Evolutionary conservation across 108 stramenopile genomes (phyloP), one percentile per base, ranked within the genome.

Genomic region (Cyclotella atomus): DNA sequence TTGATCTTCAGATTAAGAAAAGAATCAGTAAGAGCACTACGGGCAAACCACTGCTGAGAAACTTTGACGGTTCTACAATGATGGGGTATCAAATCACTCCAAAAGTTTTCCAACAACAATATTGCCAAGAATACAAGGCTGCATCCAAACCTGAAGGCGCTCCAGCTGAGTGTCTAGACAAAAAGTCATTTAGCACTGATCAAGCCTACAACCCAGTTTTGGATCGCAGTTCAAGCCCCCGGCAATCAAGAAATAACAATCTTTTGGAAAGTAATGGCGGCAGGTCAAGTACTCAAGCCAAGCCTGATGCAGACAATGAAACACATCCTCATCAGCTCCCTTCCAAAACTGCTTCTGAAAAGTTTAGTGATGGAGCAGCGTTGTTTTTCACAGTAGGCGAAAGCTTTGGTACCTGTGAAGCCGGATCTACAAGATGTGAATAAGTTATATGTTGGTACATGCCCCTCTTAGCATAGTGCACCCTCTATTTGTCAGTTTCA

Each of bases 51-150:
- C 62, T 90, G 8, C 73, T 95, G 35, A 54, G 57, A 1, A 85
- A 81, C 46, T 89, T 91, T 80, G 94, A 95, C 63, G 91, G 91
- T 3, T 75, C 94, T 5, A 83, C 88, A 0, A 92, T 92, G 90
- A 64, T 67, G 46, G 53, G 55, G 15, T 92, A 90, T 49, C 85
- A 84, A 54, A 60, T 75, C 24, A 88, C 90, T 15, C 65, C 77
- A 29, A 85, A 82, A 38, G 65, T 57, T 10, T 82, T 81, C 34
- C 25, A 61, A 38, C 20, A 21, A 61, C 0, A 2, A 41, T n/a
- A n/a, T n/a, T n/a, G n/a, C n/a, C n/a, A n/a, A n/a, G n/a, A n/a
- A n/a, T n/a, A n/a, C n/a, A n/a, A n/a, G n/a, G n/a, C n/a, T n/a
- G n/a, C n/a, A n/a, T n/a, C n/a, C n/a, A n/a, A n/a, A n/a, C n/a